These are phyloP conservation scores for Pseudocercospora crystallina DNA, from an alignment of 2,329 filamentous ascomycete species.

Conservation along the genomic window DNA sequence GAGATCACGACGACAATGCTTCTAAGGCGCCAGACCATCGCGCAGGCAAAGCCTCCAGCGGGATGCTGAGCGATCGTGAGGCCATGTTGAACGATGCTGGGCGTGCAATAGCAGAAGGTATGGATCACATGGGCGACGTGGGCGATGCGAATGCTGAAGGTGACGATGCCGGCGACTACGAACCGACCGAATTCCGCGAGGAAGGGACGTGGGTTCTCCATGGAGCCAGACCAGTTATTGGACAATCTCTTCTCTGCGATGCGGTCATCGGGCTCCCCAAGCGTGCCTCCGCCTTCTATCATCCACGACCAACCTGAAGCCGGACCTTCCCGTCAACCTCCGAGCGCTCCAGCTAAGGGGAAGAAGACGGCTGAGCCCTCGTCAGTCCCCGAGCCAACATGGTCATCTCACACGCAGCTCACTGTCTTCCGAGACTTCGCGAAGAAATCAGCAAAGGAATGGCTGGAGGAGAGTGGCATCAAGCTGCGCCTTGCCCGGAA, in stretches of 20 bases:
- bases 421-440: slow-evolving; percentile 11
- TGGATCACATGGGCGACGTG: too few species aligned
- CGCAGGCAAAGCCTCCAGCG: not conserved
- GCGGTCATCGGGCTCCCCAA: too few species aligned
- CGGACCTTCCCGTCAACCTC: not conserved
- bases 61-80: not conserved
- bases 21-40: not conserved
- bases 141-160: slow-evolving; percentile 4
- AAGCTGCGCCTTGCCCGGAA: not conserved
- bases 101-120: not conserved
- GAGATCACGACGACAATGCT: not conserved
- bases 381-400: not conserved
- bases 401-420: slow-evolving; percentile 11
- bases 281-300: too few species aligned
- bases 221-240: not conserved
- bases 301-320: too few species aligned
- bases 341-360: not conserved
- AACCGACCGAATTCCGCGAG: not conserved
- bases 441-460: slow-evolving; percentile 12
- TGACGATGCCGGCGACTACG: slow-evolving; percentile 2
- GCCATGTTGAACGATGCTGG: not conserved
- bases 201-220: not conserved
- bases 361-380: too few species aligned
- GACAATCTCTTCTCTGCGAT: not conserved
- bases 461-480: slow-evolving; percentile 5